Evolutionary conservation across 2,329 filamentous ascomycete genomes (phyloP), one percentile per base, ranked within the genome.

Genomic region (Bipolaris cookei): DNA sequence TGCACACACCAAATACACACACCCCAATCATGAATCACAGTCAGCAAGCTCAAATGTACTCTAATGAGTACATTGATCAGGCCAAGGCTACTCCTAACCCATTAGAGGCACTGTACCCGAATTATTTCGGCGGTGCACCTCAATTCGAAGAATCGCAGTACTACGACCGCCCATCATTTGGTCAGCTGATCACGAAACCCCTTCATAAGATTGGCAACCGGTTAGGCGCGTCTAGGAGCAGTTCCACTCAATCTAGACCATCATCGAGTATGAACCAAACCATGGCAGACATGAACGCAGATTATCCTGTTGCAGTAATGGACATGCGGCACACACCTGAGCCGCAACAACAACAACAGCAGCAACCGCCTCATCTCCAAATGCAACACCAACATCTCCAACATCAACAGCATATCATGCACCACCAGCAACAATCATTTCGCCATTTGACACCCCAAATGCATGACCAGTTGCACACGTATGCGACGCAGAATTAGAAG

Each of bases 81-180:
- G 62, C 55, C 16, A 74, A 72, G 51, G 55, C 61, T 6, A 45
- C 69, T 1, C 53, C 67, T 13, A 74, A 75, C 34, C 74, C 74
- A 4, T 57, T 76, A 4, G 69, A 61, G 5, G 67, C 64, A 60
- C 68, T 68, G 35, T 76, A 74, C 42, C 72, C 72, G 1, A 76
- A 70, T 51, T 76, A 76, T 53, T 75, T 74, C 38, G 74, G 72
- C 39, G 59, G 65, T 4, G 65, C 73, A 14, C 72, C 73, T 1
- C 65, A 69, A 13, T 74, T 76, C 39, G 73, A 76, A 49, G 73
- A 76, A 45, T 75, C 72, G 2, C 67, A 65, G 32, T 76, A 75
- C 56, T 76, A 74, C 56, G 67, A 75, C 44, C 68, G 74, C 8
- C 70, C 71, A 0, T 74, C 74, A 7, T 59, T 74, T 13, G 72